Percentiles rank a stretch among this genome's conserved stretches.
These are phyloP conservation scores for Ophiocordyceps robertsii DNA, from an alignment of 2,329 filamentous ascomycete genomes.

Conservation along the genomic window DNA sequence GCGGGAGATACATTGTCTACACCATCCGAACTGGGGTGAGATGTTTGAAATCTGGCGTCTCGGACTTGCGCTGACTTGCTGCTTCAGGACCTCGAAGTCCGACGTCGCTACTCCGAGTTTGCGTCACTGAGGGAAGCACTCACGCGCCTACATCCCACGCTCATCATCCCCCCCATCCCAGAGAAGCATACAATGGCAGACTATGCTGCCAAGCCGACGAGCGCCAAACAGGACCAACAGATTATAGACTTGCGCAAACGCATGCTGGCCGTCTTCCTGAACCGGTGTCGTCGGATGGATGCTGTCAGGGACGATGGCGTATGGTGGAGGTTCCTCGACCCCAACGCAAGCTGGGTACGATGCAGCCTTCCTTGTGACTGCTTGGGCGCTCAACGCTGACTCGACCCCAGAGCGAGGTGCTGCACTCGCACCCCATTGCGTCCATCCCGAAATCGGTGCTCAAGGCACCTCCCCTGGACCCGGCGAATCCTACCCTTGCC, in stretches of 20 bases:
- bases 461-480: constrained; percentile 88
- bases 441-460: constrained; percentile 89
- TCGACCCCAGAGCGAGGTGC: constrained; percentile 64
- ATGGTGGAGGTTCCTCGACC: constrained; percentile 95
- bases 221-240: constrained; percentile 90
- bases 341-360: constrained; percentile 89
- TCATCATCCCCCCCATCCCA: constrained; percentile 92
- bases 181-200: constrained; percentile 99
- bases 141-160: constrained; percentile 81
- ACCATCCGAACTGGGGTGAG: constrained; percentile 85
- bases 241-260: constrained; percentile 95
- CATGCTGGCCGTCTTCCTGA: constrained; percentile 92
- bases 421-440: constrained; percentile 79
- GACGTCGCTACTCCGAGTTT: constrained; percentile 92
- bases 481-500: constrained; percentile 79
- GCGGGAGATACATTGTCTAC: constrained; percentile 90
- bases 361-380: background rate
- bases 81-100: constrained; percentile 77
- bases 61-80: background rate
- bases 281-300: constrained; percentile 86
- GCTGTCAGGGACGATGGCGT: constrained; percentile 85
- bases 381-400: constrained; percentile 8
- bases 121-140: constrained; percentile 80
- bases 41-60: background rate
- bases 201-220: constrained; percentile 94